Evolutionary conservation across 805 yeast genomes (phyloP).

Genomic region (Wickerhamomyces tratensis): DNA sequence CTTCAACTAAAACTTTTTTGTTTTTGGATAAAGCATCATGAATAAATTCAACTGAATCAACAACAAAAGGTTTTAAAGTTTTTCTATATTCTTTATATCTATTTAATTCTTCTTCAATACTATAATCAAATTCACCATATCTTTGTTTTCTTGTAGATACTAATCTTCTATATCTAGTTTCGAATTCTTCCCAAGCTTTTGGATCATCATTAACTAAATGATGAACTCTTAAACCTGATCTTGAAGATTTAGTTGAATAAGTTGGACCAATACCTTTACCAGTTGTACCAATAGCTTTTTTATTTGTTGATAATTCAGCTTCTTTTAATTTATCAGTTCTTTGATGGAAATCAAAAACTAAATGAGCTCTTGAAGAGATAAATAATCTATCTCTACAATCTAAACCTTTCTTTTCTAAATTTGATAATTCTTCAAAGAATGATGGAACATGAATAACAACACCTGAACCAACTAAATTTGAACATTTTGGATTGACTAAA

Average conservation of each 20-base stretch:
- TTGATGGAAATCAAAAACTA: conserved; percentile 97
- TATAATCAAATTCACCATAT: conserved; percentile 89
- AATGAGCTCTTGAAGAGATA: conserved; percentile 87
- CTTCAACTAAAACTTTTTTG: conserved; percentile 89
- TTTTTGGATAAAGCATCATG: conserved; percentile 66
- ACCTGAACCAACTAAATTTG: conserved; percentile 88
- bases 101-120: conserved; percentile 69
- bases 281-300: conserved; percentile 93
- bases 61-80: conserved; percentile 77
- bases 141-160: conserved; percentile 77
- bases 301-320: conserved; percentile 58
- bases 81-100: conserved; percentile 70
- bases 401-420: conserved; percentile 75
- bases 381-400: conserved; percentile 56
- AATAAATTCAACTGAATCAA: conserved; percentile 82
- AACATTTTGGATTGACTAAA: conserved; percentile 87
- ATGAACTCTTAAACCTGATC: conserved; percentile 95
- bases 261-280: conserved; percentile 99
- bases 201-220: conserved; percentile 87
- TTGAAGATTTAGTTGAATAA: conserved; percentile 90
- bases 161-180: conserved; percentile 63
- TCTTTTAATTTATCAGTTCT: conserved; percentile 93
- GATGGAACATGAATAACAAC: conserved; percentile 95
- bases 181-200: conserved; percentile 90
- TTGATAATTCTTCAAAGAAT: conserved; percentile 77